Evolutionary conservation across 2,329 filamentous ascomycete species (phyloP), one percentile per base, ranked within the genome.

Genomic region (Sporothrix schenckii): DNA sequence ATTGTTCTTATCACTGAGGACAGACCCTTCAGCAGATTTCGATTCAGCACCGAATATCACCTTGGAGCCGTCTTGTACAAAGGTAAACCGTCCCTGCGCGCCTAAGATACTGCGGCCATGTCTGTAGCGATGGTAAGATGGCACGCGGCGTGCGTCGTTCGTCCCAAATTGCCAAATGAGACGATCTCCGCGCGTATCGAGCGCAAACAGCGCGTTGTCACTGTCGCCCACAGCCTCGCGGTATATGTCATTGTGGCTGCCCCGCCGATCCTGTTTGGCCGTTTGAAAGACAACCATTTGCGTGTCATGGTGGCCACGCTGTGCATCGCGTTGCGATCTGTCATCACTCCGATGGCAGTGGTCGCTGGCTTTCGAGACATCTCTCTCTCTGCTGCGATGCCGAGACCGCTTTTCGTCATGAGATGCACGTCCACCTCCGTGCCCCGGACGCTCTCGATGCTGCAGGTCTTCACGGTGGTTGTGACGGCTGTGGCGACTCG

Each of bases 161-260:
- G 87, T 86, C 1, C 92, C 92, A 77, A 94, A 97, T 34, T 86
- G 85, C 58, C 91, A 79, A 74, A 95, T 93, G 63, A 93, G 85
- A 4, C 85, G 82, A 76, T 98, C 94, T 0, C 94, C 94, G 76
- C 88, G 89, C 54, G 83, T 87, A 79, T 98, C 94, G 67, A 92
- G 76, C 58, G 87, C 75, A 77, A 87, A 94, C 3, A 85, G 77
- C 52, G 75, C 70, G 47, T 74, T 69, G 24, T 72, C 68, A 21
- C 39, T 67, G 27, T 71, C 69, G 27, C 11, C 21, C 4, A 21
- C 19, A 21, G 70, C 41, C 27, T 70, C 67, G 27, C 69, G 44
- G 34, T 52, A 41, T n/a, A 63, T 19, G 21, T 70, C 71, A 3
- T 68, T 34, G 14, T 13, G 16, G 9, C n/a, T 60, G n/a, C 49